These are phyloP conservation scores for Udeniomyces megalosporus DNA, from an alignment of 768 basidiomycete genomes.

Conservation along the genomic window DNA sequence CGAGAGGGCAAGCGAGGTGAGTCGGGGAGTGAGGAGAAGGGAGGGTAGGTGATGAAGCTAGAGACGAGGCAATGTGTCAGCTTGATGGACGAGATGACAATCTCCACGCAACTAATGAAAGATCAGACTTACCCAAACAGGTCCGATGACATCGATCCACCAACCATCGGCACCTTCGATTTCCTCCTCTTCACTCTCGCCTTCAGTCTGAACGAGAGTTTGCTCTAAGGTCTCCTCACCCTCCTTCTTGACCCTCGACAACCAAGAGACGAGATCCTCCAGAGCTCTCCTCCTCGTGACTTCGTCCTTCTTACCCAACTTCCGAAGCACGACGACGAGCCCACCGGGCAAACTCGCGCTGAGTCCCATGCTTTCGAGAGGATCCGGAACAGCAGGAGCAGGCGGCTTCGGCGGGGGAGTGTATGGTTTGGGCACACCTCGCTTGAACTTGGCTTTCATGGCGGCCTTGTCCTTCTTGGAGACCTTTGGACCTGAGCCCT, in stretches of 20 bases:
- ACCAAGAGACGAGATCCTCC: slow-evolving; percentile 58
- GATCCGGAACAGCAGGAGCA: slow-evolving; percentile 44
- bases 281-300: slow-evolving; percentile 69
- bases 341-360: slow-evolving; percentile 60
- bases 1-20: slow-evolving; percentile 39
- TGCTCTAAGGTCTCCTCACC: slow-evolving; percentile 29
- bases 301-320: slow-evolving; percentile 74
- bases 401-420: slow-evolving; percentile 56
- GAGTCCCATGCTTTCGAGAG: slow-evolving; percentile 67
- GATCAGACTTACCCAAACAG: slow-evolving; percentile 76
- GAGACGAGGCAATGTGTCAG: background rate
- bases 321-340: slow-evolving; percentile 61
- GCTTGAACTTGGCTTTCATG: slow-evolving; percentile 39
- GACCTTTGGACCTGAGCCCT: slow-evolving; percentile 19
- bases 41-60: slow-evolving; percentile 77
- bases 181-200: slow-evolving; percentile 35
- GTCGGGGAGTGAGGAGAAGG: slow-evolving; percentile 51
- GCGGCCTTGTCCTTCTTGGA: slow-evolving; percentile 24
- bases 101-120: background rate
- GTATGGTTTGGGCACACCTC: slow-evolving; percentile 44
- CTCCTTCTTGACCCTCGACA: slow-evolving; percentile 40
- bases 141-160: slow-evolving; percentile 33
- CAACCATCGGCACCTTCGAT: slow-evolving; percentile 36
- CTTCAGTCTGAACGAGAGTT: background rate
- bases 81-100: background rate